Conservation (phyloP, 2,329 filamentous ascomycete genomes). For the Penicillium sp. region DNA sequence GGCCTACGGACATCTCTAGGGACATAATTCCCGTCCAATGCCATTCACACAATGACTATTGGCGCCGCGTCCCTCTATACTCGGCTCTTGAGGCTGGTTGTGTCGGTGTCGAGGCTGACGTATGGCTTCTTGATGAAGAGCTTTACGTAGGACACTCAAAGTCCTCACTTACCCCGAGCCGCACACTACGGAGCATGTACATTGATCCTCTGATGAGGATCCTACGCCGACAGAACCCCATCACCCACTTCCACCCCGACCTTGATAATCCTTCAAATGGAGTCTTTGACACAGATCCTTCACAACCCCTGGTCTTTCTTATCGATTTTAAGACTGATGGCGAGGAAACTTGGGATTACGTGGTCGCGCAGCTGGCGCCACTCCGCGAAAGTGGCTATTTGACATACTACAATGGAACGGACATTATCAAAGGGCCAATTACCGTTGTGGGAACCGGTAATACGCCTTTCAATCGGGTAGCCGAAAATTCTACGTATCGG, state of each 20-base stretch:
- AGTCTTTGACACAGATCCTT: constrained; percentile 56
- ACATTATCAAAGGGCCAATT: constrained; percentile 50
- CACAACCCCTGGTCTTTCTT: constrained; percentile 56
- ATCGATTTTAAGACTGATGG: constrained; percentile 57
- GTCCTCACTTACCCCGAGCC: constrained; percentile 50
- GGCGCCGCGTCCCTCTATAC: constrained; percentile 59
- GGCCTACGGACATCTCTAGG: constrained; percentile 56
- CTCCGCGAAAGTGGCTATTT: constrained; percentile 57
- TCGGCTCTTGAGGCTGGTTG: constrained; percentile 61
- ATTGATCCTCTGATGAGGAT: constrained; percentile 57
- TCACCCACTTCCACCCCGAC: constrained; percentile 41
- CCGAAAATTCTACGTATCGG: constrained; percentile 53
- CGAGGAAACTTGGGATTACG: constrained; percentile 41
- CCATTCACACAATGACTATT: constrained; percentile 66
- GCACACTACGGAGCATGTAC: constrained; percentile 59
- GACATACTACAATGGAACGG: constrained; percentile 55
- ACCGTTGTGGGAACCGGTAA: constrained; percentile 61
- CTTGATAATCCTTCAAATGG: constrained; percentile 45
- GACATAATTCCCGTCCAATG: constrained; percentile 57
- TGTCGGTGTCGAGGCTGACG: constrained; percentile 61
- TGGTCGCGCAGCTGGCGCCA: constrained; percentile 50
- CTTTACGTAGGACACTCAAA: constrained; percentile 61
- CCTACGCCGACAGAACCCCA: constrained; percentile 55
- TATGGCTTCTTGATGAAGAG: constrained; percentile 60
- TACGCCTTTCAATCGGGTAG: constrained; percentile 55